Evolutionary conservation across 345 rosid genomes (phyloP), one percentile per base, ranked within the genome.

Genomic region (Euphorbia tirucalli): DNA sequence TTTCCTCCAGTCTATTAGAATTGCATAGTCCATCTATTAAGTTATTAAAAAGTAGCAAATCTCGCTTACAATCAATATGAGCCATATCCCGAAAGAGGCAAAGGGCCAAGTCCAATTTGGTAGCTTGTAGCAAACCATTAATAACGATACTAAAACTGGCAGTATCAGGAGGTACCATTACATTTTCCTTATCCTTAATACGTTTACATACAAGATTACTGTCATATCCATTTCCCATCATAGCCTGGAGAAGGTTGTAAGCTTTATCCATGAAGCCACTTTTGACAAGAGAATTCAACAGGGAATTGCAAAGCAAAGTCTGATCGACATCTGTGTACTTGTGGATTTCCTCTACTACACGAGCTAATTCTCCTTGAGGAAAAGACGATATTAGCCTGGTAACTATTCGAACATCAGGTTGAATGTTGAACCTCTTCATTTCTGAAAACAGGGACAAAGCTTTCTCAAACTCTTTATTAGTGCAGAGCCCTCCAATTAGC

Each of bases 401-500:
- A 72, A 88, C 69, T 71, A 93, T 78, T 18, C 77, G 85, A 66
- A 77, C 48, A 76, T 93, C 94, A 60, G 97, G 93, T 61, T 50
- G 30, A 28, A 78, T 77, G 48, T 85, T 87, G 28, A 70, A 77
- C 57, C 41, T 77, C 84, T 81, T 91, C 87, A 90, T 91, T 60
- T 88, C 88, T 52, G 78, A 68, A 73, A 84, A 87, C 83, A 91
- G 83, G 48, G 62, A 63, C 62, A 91, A 66, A 46, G 92, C 94
- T 78, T 76, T 83, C 63, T 84, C 83, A 54, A 78, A 83, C 66
- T 91, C 85, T 48, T 83, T 83, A 66, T 70, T 76, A 68, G 58
- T 72, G 67, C 94, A 89, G 14, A 93, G 65, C 30, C 83, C 96
- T 60, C 90, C 90, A 66, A 93, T 83, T 67, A 93, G 69, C 78